Base-by-base conservation (phyloP, 106 monocot genomes). In the Iris macrosiphon region DNA sequence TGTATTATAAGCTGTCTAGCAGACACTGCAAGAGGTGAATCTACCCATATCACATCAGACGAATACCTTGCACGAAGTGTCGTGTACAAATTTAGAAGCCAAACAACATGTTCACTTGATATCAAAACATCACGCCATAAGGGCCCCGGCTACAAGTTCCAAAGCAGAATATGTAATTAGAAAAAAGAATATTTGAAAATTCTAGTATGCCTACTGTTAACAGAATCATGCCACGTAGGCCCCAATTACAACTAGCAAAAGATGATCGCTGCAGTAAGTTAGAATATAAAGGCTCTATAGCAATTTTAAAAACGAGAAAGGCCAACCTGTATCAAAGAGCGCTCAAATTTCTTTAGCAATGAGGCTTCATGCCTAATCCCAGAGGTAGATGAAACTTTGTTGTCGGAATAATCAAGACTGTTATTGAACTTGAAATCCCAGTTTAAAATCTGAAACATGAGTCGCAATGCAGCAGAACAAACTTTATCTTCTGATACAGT, bases 361-460 rank as follows among this genome's bases (percentile, higher is more conserved):
- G 66, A 40, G 14, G 63, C 26, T 49, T 83, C 80, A 52, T 61
- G 68, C 24, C 74, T 98, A 47, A 74, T 72, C 57, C 81, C 86
- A 74, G 74, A 71, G 26, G 64, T 49, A 7, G 19, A 68, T 23
- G 24, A 41, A 43, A 28, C 27, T 50, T 71, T 75, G 23, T 25
- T 73, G 21, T 30, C 59, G 17, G 69, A 65, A 50, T 43, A 12
- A 51, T 60, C 67, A 56, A 52, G 7, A 55, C 57, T 33, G 66
- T 14, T 31, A 47, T 26, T 3, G 23, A 5, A 34, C 34, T 66
- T 80, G 72, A 98, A 98, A 67, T 83, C 76, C 96, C 96, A 98
- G 73, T 72, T 98, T 69, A 98, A 60, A 65, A 98, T 87, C 55
- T 90, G 81, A 59, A 77, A 75, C 96, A 98, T 98, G 16, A 98